Evolutionary conservation across 345 rosid species (phyloP), one percentile per base, ranked within the genome.

Genomic region (Chamaenerion angustifolium): DNA sequence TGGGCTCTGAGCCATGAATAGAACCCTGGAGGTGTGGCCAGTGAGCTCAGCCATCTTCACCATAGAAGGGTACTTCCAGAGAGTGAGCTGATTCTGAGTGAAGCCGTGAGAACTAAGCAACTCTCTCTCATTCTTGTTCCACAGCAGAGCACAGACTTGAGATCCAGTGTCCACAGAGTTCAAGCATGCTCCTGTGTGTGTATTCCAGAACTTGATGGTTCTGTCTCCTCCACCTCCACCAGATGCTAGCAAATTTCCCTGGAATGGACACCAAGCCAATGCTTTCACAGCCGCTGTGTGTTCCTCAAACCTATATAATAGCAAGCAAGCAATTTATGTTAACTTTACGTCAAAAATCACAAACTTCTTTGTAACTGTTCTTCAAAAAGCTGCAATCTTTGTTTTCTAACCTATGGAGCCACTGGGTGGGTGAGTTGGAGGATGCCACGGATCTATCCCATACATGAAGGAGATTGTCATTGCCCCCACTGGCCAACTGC

Each of bases 231-330:
- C 79, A 6, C 83, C 83, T 4, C 80, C 80, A 12, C 83, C 83
- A 2, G 83, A 41, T n/a, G 75, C 80, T 12, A 77, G 64, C 57
- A 77, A 48, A 49, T 77, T 73, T 25, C 71, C 52, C 62, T 77
- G 79, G 59, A 77, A 77, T 15, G 83, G 83, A 54, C 83, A 74
- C 83, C 80, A 77, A 16, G 79, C 77, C 25, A 77, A 75, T 25
- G 83, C 83, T 56, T 74, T 77, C 11, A 77, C 79, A 1, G 80
- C 79, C n/a, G 83, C 61, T 12, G 68, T 71, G 58, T 77, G 83
- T 3, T 71, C 82, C 45, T 73, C 70, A 12, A 77, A 46, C 37
- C 37, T 31, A 31, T 8, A 3, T 31, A 31, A n/a, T n/a, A n/a
- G n/a, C n/a, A n/a, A n/a, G 8, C 37, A 31, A 31, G 6, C 37